These are phyloP conservation scores for Xerocomellus chrysenteron DNA, from an alignment of 768 basidiomycete genomes.

Conservation along the genomic window DNA sequence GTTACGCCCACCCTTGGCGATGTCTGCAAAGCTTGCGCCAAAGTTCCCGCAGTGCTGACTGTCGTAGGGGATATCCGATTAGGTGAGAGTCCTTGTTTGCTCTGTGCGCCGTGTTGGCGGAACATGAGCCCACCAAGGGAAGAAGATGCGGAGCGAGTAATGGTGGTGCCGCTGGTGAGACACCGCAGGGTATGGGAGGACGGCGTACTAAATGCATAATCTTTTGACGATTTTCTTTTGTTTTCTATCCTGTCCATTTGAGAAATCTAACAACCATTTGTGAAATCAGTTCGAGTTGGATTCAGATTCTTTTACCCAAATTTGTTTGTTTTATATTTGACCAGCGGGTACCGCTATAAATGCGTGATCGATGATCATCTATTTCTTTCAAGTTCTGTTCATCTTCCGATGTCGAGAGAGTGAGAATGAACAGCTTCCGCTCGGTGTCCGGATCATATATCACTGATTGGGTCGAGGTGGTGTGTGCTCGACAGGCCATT, in stretches of 20 bases:
- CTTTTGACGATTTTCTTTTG: too few species aligned
- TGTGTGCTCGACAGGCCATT: constrained; percentile 23
- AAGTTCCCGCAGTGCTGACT: constrained; percentile 67
- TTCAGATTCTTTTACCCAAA: too few species aligned
- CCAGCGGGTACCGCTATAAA: too few species aligned
- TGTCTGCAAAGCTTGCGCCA: constrained; percentile 66
- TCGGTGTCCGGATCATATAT: too few species aligned
- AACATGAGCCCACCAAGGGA: constrained; percentile 58
- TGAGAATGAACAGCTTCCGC: too few species aligned
- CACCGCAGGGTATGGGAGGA: constrained; percentile 32
- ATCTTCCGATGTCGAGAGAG: too few species aligned
- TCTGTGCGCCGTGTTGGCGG: constrained; percentile 75
- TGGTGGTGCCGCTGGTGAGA: constrained; percentile 53
- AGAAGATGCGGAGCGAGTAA: constrained; percentile 37
- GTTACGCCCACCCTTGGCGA: constrained; percentile 60
- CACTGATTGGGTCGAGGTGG: constrained; percentile 12
- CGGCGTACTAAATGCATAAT: neutral
- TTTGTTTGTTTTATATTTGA: too few species aligned
- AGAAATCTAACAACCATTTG: too few species aligned
- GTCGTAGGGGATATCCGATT: constrained; percentile 70
- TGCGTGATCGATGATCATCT: too few species aligned
- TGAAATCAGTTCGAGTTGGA: too few species aligned
- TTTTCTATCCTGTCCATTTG: too few species aligned
- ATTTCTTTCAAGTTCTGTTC: too few species aligned
- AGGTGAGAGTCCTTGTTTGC: constrained; percentile 73